Conservation (phyloP, 148 eudicot species). For the Salicornia ramosissima region DNA sequence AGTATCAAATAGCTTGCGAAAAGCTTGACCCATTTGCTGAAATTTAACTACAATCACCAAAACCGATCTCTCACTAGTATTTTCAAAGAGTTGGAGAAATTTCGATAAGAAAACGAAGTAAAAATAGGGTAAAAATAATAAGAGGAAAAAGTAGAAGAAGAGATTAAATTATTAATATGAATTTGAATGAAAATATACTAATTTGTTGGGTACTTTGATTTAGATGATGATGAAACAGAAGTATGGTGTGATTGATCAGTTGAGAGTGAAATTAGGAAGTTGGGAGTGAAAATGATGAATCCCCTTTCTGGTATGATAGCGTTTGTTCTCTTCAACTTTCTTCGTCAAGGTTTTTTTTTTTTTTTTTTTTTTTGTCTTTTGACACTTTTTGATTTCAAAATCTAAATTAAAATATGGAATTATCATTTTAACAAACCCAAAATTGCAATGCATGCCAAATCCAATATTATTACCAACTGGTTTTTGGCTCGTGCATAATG, state of each 20-base stretch:
- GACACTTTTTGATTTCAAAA: too few species aligned
- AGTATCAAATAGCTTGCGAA: slow-evolving; percentile 92
- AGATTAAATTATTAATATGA: background rate
- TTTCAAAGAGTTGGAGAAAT: background rate
- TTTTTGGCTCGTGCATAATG: too few species aligned
- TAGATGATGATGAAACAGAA: background rate
- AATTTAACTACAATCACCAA: slow-evolving; percentile 13
- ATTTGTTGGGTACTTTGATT: background rate
- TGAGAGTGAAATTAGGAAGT: background rate
- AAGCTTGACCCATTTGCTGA: slow-evolving; percentile 83
- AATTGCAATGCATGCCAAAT: too few species aligned
- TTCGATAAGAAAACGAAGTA: background rate
- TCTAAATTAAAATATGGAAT: too few species aligned
- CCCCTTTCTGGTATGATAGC: background rate
- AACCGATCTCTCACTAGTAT: background rate
- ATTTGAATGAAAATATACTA: background rate
- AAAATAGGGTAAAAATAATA: background rate
- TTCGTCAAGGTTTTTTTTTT: background rate
- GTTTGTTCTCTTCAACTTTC: slow-evolving; percentile 7
- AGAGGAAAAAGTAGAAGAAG: background rate
- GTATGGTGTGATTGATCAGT: background rate
- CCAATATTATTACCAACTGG: too few species aligned
- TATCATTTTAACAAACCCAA: too few species aligned
- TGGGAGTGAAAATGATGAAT: background rate
- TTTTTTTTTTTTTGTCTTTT: background rate